Evolutionary conservation across 805 yeast species (phyloP), one percentile per base, ranked within the genome.

Genomic region (Candida endomychidarum): DNA sequence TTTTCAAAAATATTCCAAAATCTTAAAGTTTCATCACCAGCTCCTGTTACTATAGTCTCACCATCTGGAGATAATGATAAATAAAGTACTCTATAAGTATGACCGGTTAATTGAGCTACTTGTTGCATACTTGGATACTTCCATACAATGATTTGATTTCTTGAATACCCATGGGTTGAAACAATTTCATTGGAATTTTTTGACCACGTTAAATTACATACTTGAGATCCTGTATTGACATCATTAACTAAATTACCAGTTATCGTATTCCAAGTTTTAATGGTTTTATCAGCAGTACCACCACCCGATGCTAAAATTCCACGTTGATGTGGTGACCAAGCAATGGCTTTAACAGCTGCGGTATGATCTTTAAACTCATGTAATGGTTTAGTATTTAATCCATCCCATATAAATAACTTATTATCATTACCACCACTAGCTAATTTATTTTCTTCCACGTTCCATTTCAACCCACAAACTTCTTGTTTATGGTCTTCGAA

Each of bases 351-450:
- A 3, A 93, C 95, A 0, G 99, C 99, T 1, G 98, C 97, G 12
- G 77, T 79, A 59, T 93, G 98, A 47, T 88, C 96, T 2, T 74
- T 70, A 52, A 89, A 84, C 43, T 73, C 81, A 55, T 81, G 77
- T 20, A 87, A 59, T 2, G 99, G 97, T 39, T 71, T 72, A 3
- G 74, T 58, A 38, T 75, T 75, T 32, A 80, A 59, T 1, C 93
- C 96, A 56, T 88, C 96, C 93, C 97, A 93, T 8, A 93, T 84
- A 49, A 77, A 74, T 17, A 93, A 71, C 52, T 78, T 78, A 58
- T 93, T 93, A 63, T 93, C 99, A 58, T 93, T 93, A 32, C 96
- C 96, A 18, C 99, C 99, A 18, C 93, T 82, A 0, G 97, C 99
- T 35, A 93, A 72, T 58, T 86, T 89, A 58, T 91, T 89, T 51